phyloP scores from a whole-genome alignment of 2,329 filamentous ascomycete genomes.

The Teratosphaeria gauchensis region DNA sequence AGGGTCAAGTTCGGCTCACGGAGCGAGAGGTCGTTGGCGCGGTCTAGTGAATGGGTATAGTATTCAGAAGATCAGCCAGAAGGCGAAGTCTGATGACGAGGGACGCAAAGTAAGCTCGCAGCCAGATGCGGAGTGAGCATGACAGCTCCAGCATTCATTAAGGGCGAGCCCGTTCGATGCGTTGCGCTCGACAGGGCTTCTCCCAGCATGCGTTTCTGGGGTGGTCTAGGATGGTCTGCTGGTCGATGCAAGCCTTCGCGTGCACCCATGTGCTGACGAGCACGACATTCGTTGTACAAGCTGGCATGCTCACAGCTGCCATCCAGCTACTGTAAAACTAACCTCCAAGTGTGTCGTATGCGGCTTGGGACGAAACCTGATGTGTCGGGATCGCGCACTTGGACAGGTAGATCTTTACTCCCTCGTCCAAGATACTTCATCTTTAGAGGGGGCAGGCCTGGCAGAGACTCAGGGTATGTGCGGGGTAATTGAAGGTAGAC shows the following conservation, averaged over 20 bases:
- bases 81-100: not conserved
- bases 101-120: not conserved
- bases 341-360: not conserved
- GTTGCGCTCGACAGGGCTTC: not conserved
- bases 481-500: not conserved
- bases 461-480: not conserved
- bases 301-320: not conserved
- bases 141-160: not conserved
- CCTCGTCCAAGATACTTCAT: not conserved
- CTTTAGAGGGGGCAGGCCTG: not conserved
- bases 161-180: not conserved
- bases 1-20: not conserved
- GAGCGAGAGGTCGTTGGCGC: not conserved
- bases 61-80: not conserved
- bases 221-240: not conserved
- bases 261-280: not conserved
- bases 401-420: not conserved
- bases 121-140: not conserved
- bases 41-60: not conserved
- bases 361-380: not conserved
- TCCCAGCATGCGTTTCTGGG: not conserved
- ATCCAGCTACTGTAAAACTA: not conserved
- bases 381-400: not conserved
- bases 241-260: not conserved
- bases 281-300: not conserved